A percentile compares a stretch with the other conserved stretches of the same genome.
These are phyloP conservation scores for Penicillium glabrum DNA, from an alignment of 2,329 filamentous ascomycete genomes.

Conservation along the genomic window DNA sequence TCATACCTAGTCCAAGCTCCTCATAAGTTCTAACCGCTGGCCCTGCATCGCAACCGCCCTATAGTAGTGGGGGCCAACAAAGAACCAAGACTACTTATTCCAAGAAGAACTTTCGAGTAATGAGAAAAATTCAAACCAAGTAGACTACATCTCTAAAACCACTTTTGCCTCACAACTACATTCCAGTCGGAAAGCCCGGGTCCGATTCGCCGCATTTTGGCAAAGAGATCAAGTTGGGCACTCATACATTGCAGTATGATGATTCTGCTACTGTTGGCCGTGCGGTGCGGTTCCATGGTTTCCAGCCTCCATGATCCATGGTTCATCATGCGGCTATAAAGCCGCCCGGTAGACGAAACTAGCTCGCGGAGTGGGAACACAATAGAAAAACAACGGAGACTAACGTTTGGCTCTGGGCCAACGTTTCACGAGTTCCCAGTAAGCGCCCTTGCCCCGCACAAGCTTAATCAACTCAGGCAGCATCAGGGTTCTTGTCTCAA, in stretches of 20 bases:
- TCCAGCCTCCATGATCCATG: conserved; percentile 19
- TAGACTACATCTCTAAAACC: not conserved
- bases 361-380: not conserved
- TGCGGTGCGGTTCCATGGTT: conserved; percentile 11
- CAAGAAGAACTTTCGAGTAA: too few species aligned
- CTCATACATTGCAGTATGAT: conserved; percentile 35
- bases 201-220: conserved; percentile 33
- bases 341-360: conserved; percentile 9
- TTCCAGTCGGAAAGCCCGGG: conserved; percentile 3
- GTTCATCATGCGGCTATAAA: conserved; percentile 24
- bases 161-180: not conserved
- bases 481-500: not conserved
- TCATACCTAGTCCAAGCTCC: not conserved
- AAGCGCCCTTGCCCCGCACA: conserved; percentile 13
- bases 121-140: not conserved
- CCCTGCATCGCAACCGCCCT: not conserved
- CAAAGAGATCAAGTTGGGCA: conserved; percentile 38
- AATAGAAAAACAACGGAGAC: not conserved
- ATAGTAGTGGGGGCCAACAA: not conserved
- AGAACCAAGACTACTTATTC: not conserved
- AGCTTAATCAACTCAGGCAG: conserved; percentile 12
- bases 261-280: conserved; percentile 7
- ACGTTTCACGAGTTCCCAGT: not conserved
- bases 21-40: conserved; percentile 1
- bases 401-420: not conserved